Percentiles rank a stretch among this genome's conserved stretches.
phyloP scores from a whole-genome alignment of 2,329 filamentous ascomycete species.

The Fulvia fulva region DNA sequence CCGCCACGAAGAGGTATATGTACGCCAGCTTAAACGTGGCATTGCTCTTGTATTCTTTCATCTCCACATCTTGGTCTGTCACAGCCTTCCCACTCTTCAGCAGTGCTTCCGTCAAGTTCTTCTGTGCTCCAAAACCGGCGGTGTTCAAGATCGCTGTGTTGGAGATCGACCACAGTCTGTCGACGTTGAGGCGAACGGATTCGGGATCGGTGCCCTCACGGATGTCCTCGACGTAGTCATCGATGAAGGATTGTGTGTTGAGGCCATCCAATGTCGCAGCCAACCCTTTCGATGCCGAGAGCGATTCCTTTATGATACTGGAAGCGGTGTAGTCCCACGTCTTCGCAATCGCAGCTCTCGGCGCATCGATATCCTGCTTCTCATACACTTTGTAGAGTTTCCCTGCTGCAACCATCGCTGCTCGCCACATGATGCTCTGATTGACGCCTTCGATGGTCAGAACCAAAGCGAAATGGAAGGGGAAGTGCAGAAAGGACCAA shows the following conservation, averaged over 20 bases:
- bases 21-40: not conserved
- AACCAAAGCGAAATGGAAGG: constrained; percentile 14
- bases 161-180: not conserved
- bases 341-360: not conserved
- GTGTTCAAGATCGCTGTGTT: not conserved
- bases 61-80: not conserved
- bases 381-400: not conserved
- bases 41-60: not conserved
- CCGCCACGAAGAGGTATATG: not conserved
- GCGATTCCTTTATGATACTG: not conserved
- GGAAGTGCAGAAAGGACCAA: constrained; percentile 22
- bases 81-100: not conserved
- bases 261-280: not conserved
- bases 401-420: constrained; percentile 12
- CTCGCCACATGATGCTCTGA: constrained; percentile 32
- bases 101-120: not conserved
- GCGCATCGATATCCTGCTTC: not conserved
- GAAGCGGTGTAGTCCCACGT: not conserved
- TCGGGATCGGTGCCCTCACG: not conserved
- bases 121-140: not conserved
- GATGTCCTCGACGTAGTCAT: not conserved
- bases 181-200: not conserved
- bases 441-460: constrained; percentile 23
- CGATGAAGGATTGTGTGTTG: not conserved
- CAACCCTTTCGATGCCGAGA: not conserved